Evolutionary conservation across 2,329 filamentous ascomycete species (phyloP).

Genomic region (Fusarium pseudoanthophilum): DNA sequence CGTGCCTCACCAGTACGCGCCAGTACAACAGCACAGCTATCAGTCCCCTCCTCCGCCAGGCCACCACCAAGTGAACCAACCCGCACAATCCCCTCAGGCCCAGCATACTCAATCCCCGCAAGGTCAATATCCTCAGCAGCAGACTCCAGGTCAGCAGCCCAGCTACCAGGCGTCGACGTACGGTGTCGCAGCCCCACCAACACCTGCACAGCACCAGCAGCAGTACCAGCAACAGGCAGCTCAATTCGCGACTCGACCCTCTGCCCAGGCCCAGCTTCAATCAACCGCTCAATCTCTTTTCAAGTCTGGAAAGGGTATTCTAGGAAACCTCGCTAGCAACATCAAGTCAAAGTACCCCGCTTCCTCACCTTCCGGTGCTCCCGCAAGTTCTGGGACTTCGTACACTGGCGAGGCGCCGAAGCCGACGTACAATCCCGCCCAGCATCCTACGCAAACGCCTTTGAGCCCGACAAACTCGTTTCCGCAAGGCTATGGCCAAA

Average conservation of each 20-base stretch:
- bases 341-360: conserved; percentile 31
- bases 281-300: conserved; percentile 22
- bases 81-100: neutral
- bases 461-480: conserved; percentile 5
- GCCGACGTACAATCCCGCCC: neutral
- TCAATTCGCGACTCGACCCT: conserved; percentile 20
- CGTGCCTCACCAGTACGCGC: neutral
- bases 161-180: conserved; percentile 8
- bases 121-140: conserved; percentile 5
- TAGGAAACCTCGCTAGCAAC: conserved; percentile 26
- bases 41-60: neutral
- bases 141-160: neutral
- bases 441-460: conserved; percentile 4
- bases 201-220: conserved; percentile 8
- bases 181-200: conserved; percentile 16
- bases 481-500: neutral
- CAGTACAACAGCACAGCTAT: neutral
- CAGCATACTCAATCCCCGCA: neutral
- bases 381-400: neutral
- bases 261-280: neutral
- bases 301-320: conserved; percentile 16
- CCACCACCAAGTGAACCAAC: neutral
- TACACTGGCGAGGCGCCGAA: conserved; percentile 2
- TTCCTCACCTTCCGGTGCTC: neutral
- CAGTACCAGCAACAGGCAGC: conserved; percentile 19